Percentiles rank a stretch among this genome's conserved stretches.
Conservation (phyloP, 176 grass and related monocot genomes). For the Carex cristatella region DNA sequence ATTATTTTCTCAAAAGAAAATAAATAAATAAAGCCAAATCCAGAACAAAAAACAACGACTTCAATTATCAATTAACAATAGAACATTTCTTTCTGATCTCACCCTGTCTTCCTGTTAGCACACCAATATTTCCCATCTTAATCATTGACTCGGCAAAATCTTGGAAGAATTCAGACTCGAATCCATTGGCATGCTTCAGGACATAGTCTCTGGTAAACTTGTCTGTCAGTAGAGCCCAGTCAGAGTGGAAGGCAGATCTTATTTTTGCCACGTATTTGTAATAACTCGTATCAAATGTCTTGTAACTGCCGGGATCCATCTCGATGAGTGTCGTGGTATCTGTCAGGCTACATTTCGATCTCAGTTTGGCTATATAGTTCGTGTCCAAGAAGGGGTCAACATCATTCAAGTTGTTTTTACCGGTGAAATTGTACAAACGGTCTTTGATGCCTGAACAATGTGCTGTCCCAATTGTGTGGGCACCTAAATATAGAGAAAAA, state of each 20-base stretch:
- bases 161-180: conserved; percentile 35
- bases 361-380: conserved; percentile 46
- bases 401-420: conserved; percentile 15
- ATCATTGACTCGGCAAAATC: conserved; percentile 60
- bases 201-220: conserved; percentile 46
- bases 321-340: conserved; percentile 39
- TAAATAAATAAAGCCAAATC: background rate
- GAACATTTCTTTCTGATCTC: conserved; percentile 73
- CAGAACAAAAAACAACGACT: background rate
- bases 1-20: background rate
- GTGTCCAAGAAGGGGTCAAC: conserved; percentile 47
- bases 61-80: conserved; percentile 20
- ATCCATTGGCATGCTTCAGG: conserved; percentile 34
- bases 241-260: conserved; percentile 58
- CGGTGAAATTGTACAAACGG: conserved; percentile 62
- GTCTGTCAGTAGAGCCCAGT: conserved; percentile 48
- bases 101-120: conserved; percentile 44
- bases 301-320: conserved; percentile 80
- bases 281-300: conserved; percentile 67
- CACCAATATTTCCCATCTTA: conserved; percentile 52
- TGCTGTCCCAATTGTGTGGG: conserved; percentile 49
- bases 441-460: conserved; percentile 35
- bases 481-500: conserved; percentile 20
- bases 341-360: conserved; percentile 27
- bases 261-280: conserved; percentile 45